phyloP scores from a whole-genome alignment of 2,329 filamentous ascomycete genomes.

The Ophiostoma himal-ulmi region DNA sequence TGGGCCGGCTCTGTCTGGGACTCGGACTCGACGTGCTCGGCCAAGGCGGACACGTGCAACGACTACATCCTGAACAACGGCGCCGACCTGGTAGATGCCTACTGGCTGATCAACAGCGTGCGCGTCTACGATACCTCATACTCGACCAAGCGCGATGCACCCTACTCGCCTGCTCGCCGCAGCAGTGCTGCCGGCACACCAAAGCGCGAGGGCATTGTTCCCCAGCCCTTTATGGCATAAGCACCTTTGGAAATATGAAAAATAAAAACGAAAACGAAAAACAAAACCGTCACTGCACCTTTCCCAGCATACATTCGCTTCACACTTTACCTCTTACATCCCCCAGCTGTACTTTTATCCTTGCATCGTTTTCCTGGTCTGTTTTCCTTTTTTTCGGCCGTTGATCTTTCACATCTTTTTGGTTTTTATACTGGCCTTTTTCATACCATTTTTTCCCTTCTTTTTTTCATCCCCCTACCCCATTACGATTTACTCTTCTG shows the following conservation, averaged over 20 bases:
- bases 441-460: background rate
- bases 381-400: background rate
- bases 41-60: slow-evolving; percentile 59
- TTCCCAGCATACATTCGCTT: background rate
- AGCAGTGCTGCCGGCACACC: background rate
- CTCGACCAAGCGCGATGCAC: slow-evolving; percentile 15
- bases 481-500: background rate
- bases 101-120: slow-evolving; percentile 70
- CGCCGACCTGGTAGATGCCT: slow-evolving; percentile 62
- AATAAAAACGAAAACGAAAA: background rate
- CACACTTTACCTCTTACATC: background rate
- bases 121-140: slow-evolving; percentile 51
- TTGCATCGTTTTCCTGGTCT: background rate
- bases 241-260: background rate
- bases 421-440: background rate
- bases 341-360: background rate
- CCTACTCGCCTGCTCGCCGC: slow-evolving; percentile 1
- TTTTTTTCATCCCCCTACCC: background rate
- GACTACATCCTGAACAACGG: slow-evolving; percentile 69
- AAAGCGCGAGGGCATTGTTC: slow-evolving; percentile 12
- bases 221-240: slow-evolving; percentile 21
- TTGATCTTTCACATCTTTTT: background rate
- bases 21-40: slow-evolving; percentile 50
- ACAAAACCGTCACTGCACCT: background rate
- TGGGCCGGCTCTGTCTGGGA: slow-evolving; percentile 74